Base-by-base conservation (phyloP, 2,329 filamentous ascomycete species). In the Thielaviopsis euricoi region DNA sequence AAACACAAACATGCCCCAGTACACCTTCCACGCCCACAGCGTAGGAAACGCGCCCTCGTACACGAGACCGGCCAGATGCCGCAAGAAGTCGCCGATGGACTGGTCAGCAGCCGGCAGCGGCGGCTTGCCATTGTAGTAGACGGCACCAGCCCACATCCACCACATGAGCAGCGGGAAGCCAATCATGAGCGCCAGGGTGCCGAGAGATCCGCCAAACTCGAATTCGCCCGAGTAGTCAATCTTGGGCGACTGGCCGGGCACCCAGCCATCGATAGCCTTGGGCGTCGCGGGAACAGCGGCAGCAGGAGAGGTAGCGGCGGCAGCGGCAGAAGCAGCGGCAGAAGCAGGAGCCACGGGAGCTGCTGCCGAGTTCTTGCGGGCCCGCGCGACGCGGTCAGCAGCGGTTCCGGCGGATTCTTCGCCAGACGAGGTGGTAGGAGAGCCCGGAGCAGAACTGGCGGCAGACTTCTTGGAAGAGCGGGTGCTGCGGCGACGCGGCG, bases 101-200 rank as follows among this genome's bases (percentile, higher is more conserved):
- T 95, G 78, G 49, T 79, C 86, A 50, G 79, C 68, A 1, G 73
- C 72, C 1, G 82, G 86, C 50, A 74, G 72, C 17, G 93, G 93
- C 55, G 94, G 76, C 62, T 86, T 83, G 64, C 91, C 91, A 67
- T 89, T 76, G 73, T 96, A 98, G 73, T 91, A 95, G 54, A 85
- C 90, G 37, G 91, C 87, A 55, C 93, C 93, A 70, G 95, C 84
- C 90, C 90, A 97, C 90, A 98, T 95, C 74, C 96, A 97, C 79
- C 88, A 96, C 91, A 97, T 97, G 65, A 98, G 79, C 43, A 84
- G 62, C n/a, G 93, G 93, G 71, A 97, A 98, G 52, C 86, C 82
- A 62, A 89, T 78, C 89, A 97, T 97, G 81, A 96, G 89, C 64
- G 80, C 75, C 17, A 79, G 72, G 49, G 90, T 85, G 58, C 93